Evolutionary conservation across 2,329 filamentous ascomycete genomes (phyloP), one percentile per base, ranked within the genome.

Genomic region (Westerdykella aurantiaca): DNA sequence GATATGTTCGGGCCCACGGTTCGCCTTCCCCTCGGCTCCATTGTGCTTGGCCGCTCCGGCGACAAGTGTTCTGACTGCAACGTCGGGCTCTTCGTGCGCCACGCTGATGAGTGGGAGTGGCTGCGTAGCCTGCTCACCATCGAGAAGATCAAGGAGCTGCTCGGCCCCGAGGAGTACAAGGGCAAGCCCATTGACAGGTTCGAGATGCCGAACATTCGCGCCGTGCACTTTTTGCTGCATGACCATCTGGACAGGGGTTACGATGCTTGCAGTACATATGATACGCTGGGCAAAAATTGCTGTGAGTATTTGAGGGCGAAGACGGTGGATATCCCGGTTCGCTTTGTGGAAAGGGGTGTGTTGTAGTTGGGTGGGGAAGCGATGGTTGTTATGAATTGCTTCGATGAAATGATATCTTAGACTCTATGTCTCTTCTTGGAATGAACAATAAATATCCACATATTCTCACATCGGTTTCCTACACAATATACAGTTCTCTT

Each of bases 211-310:
- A 56, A 63, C 13, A 61, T 71, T 16, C 51, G 55, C 21, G 67
- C 68, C 2, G 67, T 72, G 35, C 69, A 72, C 50, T 70, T 71
- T 46, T 51, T 74, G 34, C 51, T 76, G 17, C 65, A 73, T 43
- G 72, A 75, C 49, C 72, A 74, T 48, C 56, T 75, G 6, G 70
- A 73, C 41, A 59, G 70, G 0, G 70, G 71, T 29, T 72, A 69
- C 52, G 66, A 71, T 41, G 67, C 69, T 4, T 71, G 67, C 31
- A 64, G 60, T 38, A 64, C 64, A 1, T 72, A 73, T 37, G 73
- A 75, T 52, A 70, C 67, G 1, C 52, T 75, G 12, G 73, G 72
- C 0, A 76, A 76, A 63, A 72, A 72, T 17, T 60, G 67, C 33
- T 66, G 60, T 12, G 72, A 75, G 61, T 75, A 72, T 49, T 38